phyloP scores from a whole-genome alignment of 2,329 filamentous ascomycete genomes.

The Microascus cirrosus region DNA sequence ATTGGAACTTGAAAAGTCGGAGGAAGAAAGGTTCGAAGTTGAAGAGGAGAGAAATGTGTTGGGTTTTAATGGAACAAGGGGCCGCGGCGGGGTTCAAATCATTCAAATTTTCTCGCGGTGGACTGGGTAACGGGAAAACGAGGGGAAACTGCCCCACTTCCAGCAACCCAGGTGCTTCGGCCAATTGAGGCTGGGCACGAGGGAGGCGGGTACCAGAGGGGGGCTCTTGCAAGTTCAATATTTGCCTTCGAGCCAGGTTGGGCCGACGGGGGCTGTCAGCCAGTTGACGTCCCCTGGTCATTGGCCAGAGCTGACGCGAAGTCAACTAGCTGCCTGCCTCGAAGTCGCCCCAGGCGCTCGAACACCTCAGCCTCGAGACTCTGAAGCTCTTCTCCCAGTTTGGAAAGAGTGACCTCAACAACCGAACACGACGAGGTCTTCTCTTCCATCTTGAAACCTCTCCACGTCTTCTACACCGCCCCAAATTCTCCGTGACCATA shows the following conservation, averaged over 20 bases:
- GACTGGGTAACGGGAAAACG: conserved; percentile 1
- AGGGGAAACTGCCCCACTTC: not conserved
- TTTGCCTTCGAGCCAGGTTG: too few relatives aligned
- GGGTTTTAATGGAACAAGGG: conserved; percentile 6
- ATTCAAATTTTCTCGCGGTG: conserved; percentile 3
- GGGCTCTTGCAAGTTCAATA: too few relatives aligned
- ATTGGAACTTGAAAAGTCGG: conserved; percentile 14
- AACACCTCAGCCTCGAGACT: not conserved
- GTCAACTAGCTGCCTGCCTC: conserved; percentile 1
- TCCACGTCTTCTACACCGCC: not conserved
- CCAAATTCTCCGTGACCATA: not conserved
- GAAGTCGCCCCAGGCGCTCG: not conserved
- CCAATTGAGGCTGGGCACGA: not conserved
- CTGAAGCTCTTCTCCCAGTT: not conserved
- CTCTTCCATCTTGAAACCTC: not conserved
- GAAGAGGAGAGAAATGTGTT: conserved; percentile 7
- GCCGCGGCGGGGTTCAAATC: conserved; percentile 21
- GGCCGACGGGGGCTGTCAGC: not conserved
- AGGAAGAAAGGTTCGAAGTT: conserved; percentile 16
- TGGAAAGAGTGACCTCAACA: not conserved
- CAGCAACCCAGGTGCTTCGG: not conserved
- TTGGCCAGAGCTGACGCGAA: conserved; percentile 4
- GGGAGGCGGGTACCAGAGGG: not conserved
- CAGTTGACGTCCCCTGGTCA: not conserved
- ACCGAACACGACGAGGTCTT: not conserved